These are phyloP conservation scores for Ophiocordyceps robertsii DNA, from an alignment of 2,329 filamentous ascomycete genomes.

Conservation along the genomic window DNA sequence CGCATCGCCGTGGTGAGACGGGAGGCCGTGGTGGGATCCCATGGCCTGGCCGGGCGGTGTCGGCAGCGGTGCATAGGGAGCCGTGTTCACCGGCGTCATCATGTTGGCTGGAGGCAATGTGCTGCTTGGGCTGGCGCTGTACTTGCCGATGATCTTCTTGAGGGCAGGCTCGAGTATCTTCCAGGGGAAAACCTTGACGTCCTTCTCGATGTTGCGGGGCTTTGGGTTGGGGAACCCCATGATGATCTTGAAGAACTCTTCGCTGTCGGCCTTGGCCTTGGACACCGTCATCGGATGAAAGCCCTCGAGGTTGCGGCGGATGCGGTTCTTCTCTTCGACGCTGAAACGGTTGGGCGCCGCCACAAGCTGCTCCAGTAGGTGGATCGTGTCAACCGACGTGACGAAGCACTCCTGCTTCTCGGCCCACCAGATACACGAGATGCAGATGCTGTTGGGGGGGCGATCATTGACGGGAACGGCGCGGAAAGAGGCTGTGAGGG, in stretches of 20 bases:
- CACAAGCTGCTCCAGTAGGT: slow-evolving; percentile 82
- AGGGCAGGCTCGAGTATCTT: slow-evolving; percentile 74
- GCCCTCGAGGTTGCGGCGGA: slow-evolving; percentile 86
- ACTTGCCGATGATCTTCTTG: slow-evolving; percentile 99
- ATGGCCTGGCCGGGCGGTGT: slow-evolving; percentile 29
- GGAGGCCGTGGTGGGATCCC: slow-evolving; percentile 14
- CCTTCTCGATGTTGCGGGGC: slow-evolving; percentile 95
- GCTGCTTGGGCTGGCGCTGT: slow-evolving; percentile 41
- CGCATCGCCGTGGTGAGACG: slow-evolving; percentile 15
- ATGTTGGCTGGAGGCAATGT: slow-evolving; percentile 24
- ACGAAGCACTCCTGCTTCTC: slow-evolving; percentile 86
- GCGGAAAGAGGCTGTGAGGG: slow-evolving; percentile 68
- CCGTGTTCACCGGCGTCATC: slow-evolving; percentile 23
- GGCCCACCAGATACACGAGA: slow-evolving; percentile 96
- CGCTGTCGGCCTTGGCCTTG: slow-evolving; percentile 81
- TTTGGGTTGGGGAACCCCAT: slow-evolving; percentile 96
- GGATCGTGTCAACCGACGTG: slow-evolving; percentile 94
- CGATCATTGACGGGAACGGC: slow-evolving; percentile 68
- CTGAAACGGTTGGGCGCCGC: slow-evolving; percentile 65
- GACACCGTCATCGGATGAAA: slow-evolving; percentile 89
- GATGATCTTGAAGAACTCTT: slow-evolving; percentile 97
- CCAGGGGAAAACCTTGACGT: slow-evolving; percentile 98
- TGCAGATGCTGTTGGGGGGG: slow-evolving; percentile 73
- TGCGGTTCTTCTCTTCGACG: slow-evolving; percentile 97
- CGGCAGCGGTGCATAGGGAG: slow-evolving; percentile 29